A percentile compares a stretch with the other conserved stretches of the same genome.
Conservation (phyloP, 2,329 filamentous ascomycete species). For the Grosmannia clavigera region DNA sequence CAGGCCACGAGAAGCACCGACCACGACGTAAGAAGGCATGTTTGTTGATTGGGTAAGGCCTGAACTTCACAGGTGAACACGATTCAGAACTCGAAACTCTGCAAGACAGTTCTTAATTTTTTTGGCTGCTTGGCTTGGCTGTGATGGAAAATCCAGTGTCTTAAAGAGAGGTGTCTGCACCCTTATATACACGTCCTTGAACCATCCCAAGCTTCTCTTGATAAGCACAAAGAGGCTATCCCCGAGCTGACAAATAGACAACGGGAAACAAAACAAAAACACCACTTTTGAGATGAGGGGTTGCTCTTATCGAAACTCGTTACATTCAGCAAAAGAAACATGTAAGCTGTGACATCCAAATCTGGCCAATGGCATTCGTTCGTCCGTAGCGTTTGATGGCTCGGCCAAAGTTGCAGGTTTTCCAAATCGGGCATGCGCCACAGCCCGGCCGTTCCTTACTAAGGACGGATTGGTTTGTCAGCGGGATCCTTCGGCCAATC, state of each 20-base stretch:
- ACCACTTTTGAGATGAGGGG: too few species aligned
- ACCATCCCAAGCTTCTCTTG: too few species aligned
- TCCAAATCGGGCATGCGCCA: not conserved
- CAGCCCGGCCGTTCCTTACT: not conserved
- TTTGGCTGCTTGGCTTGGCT: too few species aligned
- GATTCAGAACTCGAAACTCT: not conserved
- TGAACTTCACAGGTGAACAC: not conserved
- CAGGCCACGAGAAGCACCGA: conserved; percentile 13
- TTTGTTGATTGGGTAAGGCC: conserved; percentile 1
- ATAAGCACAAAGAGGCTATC: too few species aligned
- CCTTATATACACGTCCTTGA: too few species aligned
- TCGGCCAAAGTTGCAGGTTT: not conserved
- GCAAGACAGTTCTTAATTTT: too few species aligned
- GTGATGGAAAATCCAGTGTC: too few species aligned
- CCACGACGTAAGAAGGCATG: conserved; percentile 15
- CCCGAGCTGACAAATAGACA: too few species aligned
- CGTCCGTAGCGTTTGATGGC: not conserved
- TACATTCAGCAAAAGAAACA: too few species aligned
- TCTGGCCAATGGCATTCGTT: not conserved
- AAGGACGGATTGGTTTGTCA: not conserved
- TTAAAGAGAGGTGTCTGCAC: too few species aligned
- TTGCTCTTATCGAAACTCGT: too few species aligned
- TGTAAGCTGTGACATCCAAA: not conserved
- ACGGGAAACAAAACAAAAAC: too few species aligned
- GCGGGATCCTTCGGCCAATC: not conserved